These are phyloP conservation scores for Fragaria vesca DNA, from an alignment of 306 rosid genomes.

Conservation along the genomic window DNA sequence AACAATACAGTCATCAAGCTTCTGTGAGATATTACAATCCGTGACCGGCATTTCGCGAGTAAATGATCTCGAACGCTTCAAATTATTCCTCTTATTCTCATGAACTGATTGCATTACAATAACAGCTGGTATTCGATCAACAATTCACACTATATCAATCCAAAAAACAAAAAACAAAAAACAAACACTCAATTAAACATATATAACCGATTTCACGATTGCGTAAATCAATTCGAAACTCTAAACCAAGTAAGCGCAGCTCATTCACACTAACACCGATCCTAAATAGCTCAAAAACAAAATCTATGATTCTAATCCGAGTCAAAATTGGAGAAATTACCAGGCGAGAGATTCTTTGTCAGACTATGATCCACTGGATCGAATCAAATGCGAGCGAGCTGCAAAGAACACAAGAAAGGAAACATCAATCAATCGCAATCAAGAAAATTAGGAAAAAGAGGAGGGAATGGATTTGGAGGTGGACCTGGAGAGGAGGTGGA, in stretches of 20 bases:
- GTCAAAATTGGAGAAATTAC: conserved; percentile 5
- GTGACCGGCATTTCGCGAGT: conserved; percentile 69
- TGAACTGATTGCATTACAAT: conserved; percentile 77
- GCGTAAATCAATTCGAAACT: not conserved
- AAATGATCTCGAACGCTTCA: conserved; percentile 60
- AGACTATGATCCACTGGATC: conserved; percentile 41
- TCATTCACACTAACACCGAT: not conserved
- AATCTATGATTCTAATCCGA: not conserved
- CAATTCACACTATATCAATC: conserved; percentile 15
- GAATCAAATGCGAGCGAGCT: conserved; percentile 31
- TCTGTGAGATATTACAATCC: conserved; percentile 46
- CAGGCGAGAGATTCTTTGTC: conserved; percentile 26
- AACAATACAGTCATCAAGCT: conserved; percentile 49
- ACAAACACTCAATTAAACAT: not conserved
- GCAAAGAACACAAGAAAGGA: conserved; percentile 5
- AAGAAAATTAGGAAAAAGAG: not conserved
- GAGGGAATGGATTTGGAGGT: conserved; percentile 21
- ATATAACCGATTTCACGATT: conserved; percentile 4
- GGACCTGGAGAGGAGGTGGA: conserved; percentile 51
- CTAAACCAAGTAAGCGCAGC: not conserved
- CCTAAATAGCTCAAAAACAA: not conserved
- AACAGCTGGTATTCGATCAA: conserved; percentile 24
- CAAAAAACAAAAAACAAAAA: conserved; percentile 4
- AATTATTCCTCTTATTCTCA: conserved; percentile 51
- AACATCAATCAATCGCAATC: not conserved